Base-by-base conservation (phyloP, 768 basidiomycete genomes). In the Artomyces pyxidatus region DNA sequence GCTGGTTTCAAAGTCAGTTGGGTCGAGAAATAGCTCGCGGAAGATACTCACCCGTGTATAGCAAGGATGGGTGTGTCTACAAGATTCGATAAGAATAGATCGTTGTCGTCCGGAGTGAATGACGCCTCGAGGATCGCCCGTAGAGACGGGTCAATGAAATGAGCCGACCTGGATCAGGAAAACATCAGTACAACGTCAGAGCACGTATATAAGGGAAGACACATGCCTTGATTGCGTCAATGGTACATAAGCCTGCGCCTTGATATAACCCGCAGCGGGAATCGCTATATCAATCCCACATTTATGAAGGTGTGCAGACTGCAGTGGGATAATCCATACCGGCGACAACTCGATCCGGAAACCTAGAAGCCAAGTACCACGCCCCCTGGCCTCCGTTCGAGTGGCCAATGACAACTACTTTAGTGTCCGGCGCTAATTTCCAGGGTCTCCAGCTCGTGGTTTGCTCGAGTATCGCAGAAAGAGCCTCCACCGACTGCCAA, bases 361-460 rank as follows among this genome's bases (percentile, higher is more conserved):
- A 86, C 53, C 85, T 71, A 23, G 81, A 75, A 12, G 85, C 80
- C 16, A 86, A 59, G 62, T 90, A 83, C 87, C 89, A 92, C 2
- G 83, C 72, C 0, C 92, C 92, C 64, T 94, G 93, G 11, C 91
- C 92, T 25, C 92, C 92, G 62, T 96, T 96, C 3, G 91, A 94
- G 61, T 96, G 92, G 0, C 93, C 92, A 28, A 92, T 69, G n/a
- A 92, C 59, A n/a, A 85, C 67, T 7, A 80, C 76, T 25, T 69
- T 70, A 3, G 73, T 70, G 25, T 69, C 54, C 0, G 57, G 12
- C 26, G 59, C 51, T 37, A 77, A 70, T 16, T 50, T 55, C 71
- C 76, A 77, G 14, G 59, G 32, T 47, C 63, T 57, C 77, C 76
- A 77, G 3, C 61, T 38, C 21, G 57, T 44, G 14, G 61, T 62